Percentiles rank a stretch among this genome's conserved stretches.
phyloP scores from a whole-genome alignment of 2,329 filamentous ascomycete species.

The Sarocladium brachiariae region DNA sequence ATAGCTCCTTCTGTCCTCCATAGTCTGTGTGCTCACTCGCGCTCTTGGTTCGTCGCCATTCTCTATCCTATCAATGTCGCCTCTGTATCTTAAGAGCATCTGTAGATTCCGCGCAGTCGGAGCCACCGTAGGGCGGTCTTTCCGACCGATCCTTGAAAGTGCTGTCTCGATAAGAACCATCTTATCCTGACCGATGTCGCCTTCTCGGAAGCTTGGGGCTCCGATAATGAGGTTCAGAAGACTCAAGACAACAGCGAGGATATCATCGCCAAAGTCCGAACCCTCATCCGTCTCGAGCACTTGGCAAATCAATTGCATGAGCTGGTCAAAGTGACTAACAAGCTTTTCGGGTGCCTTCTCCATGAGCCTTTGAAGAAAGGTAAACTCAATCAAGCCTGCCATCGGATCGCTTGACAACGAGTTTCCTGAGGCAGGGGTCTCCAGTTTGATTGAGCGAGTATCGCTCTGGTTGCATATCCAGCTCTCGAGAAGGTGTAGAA shows the following conservation, averaged over 20 bases:
- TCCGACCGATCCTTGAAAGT: slow-evolving; percentile 35
- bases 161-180: slow-evolving; percentile 41
- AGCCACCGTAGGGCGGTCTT: slow-evolving; percentile 34
- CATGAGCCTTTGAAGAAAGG: slow-evolving; percentile 60
- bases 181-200: slow-evolving; percentile 33
- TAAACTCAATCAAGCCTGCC: slow-evolving; percentile 47
- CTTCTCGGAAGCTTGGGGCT: slow-evolving; percentile 46
- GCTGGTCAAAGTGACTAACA: slow-evolving; percentile 55
- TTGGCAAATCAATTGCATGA: slow-evolving; percentile 57
- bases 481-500: slow-evolving; percentile 49
- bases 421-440: background rate
- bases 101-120: slow-evolving; percentile 50
- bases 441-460: slow-evolving; percentile 19
- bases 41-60: slow-evolving; percentile 16
- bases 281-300: slow-evolving; percentile 44
- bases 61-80: slow-evolving; percentile 41
- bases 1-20: slow-evolving; percentile 57
- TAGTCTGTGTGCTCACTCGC: background rate
- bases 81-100: slow-evolving; percentile 48
- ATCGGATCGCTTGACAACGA: slow-evolving; percentile 23
- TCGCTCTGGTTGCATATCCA: slow-evolving; percentile 41
- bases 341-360: slow-evolving; percentile 56
- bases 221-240: slow-evolving; percentile 55
- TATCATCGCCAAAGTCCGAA: slow-evolving; percentile 37
- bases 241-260: slow-evolving; percentile 49